A percentile compares a stretch with the other conserved stretches of the same genome.
Evolutionary conservation across 371 early-diverging fungal species (phyloP).

Genomic region (Thermomucor indicae-seudaticae): DNA sequence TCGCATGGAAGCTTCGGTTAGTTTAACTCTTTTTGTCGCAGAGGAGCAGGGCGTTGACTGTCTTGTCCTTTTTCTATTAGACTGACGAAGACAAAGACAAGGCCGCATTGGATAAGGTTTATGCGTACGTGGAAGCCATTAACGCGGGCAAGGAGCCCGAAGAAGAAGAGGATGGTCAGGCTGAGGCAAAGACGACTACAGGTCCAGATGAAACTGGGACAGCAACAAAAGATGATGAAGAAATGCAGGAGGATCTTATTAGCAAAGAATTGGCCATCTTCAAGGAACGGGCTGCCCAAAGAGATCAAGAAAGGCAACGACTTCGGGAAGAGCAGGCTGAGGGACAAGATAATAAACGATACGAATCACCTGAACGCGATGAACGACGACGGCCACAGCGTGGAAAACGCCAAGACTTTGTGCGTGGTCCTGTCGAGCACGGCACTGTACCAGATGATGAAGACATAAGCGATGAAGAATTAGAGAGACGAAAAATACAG

Average conservation of each 20-base stretch:
- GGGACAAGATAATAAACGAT: constrained; percentile 13
- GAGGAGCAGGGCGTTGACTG: too few species aligned
- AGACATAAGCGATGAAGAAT: constrained; percentile 63
- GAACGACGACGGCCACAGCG: constrained; percentile 23
- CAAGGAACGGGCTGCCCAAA: constrained; percentile 58
- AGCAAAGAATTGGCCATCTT: constrained; percentile 61
- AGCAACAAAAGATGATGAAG: constrained; percentile 19
- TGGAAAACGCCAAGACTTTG: constrained; percentile 23
- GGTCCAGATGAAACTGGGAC: neutral
- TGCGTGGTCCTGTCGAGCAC: constrained; percentile 17
- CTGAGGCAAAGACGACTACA: neutral
- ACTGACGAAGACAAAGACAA: constrained; percentile 37
- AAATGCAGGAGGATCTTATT: constrained; percentile 55
- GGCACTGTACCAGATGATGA: constrained; percentile 14
- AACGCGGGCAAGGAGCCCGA: constrained; percentile 22
- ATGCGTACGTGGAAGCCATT: constrained; percentile 23
- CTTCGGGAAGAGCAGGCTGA: constrained; percentile 18
- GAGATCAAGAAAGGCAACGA: constrained; percentile 51
- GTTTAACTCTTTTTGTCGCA: neutral
- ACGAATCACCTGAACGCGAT: constrained; percentile 15
- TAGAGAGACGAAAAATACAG: constrained; percentile 59
- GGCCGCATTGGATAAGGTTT: constrained; percentile 7
- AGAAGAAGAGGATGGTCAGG: neutral
- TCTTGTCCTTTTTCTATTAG: constrained; percentile 11
- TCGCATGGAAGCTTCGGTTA: constrained; percentile 7